Evolutionary conservation across 208 protist species (phyloP).

Genomic region (Borovskyia barvae): DNA sequence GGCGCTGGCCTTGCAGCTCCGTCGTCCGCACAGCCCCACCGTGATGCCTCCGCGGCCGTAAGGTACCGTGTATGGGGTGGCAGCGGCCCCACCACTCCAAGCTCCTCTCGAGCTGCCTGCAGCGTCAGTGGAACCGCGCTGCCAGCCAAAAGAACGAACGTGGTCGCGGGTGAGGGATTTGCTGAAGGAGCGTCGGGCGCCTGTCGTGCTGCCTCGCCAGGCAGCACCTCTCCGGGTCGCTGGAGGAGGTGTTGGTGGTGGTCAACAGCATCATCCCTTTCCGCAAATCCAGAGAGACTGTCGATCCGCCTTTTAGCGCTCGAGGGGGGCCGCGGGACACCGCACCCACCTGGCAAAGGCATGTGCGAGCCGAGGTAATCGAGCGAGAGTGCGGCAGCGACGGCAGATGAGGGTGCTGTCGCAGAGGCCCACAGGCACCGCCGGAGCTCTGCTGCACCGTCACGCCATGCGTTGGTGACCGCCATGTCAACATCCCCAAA

Average conservation of each 20-base stretch:
- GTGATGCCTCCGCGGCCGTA: constrained; percentile 4
- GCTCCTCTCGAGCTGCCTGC: constrained; percentile 3
- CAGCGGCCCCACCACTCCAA: constrained; percentile 18
- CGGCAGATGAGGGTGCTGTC: too few relatives aligned
- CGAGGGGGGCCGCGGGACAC: too few relatives aligned
- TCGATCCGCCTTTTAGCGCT: too few relatives aligned
- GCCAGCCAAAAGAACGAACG: constrained; percentile 17
- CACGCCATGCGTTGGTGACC: constrained; percentile 4
- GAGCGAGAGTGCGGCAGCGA: too few relatives aligned
- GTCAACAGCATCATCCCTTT: too few relatives aligned
- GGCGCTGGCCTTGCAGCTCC: too few relatives aligned
- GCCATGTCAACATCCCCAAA: constrained; percentile 44
- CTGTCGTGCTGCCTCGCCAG: background rate
- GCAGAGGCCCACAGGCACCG: constrained; percentile 12
- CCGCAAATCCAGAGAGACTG: too few relatives aligned
- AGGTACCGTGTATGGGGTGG: constrained; percentile 18
- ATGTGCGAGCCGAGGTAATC: too few relatives aligned
- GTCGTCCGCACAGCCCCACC: background rate
- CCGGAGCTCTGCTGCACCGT: constrained; percentile 4
- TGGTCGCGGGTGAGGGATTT: background rate
- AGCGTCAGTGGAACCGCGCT: constrained; percentile 14
- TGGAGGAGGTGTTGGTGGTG: too few relatives aligned
- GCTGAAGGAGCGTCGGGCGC: background rate
- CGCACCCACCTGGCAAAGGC: too few relatives aligned
- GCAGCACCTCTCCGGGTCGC: background rate